Evolutionary conservation across 352 stramenopile genomes (phyloP), one percentile per base, ranked within the genome.

Genomic region (Globisporangium splendens): DNA sequence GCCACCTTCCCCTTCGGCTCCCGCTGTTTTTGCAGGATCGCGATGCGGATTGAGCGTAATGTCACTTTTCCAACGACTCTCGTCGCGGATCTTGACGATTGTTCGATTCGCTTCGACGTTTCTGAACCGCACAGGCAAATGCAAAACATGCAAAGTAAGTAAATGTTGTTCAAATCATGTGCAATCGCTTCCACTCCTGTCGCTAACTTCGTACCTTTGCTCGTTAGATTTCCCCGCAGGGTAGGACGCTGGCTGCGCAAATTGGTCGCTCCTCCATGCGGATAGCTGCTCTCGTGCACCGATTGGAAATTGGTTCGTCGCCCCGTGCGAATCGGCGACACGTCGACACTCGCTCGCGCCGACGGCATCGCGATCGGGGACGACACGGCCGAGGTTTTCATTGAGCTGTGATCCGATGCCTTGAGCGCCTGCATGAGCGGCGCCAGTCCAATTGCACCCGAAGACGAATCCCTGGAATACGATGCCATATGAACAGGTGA

Each of bases 161-260:
- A 54, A 12, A 50, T 4, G 8, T 1, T 13, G n/a, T 49, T 28
- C 24, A 44, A 28, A 17, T 35, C 28, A 35, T 8, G 8, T 8
- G 28, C 28, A 35, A 8, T 35, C 28, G 28, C 28, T 35, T 10
- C 28, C 28, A 35, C 5, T 8, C 28, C 3, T 35, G 28, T 1
- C 28, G 28, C 8, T 10, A 35, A 8, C 28, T 35, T 35, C 28
- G 28, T 51, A 84, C 73, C 82, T 75, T 56, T 92, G 78, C 44
- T 89, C 70, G 49, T 80, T 92, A 2, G 83, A 88, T 63, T 92
- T 92, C 2, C 83, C 83, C 8, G 79, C 79, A 46, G 79, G 50
- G 20, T 85, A 71, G 0, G 68, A 56, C 1, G 62, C 13, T 1
- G 62, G 13, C 4, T 20, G 57, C 2, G 28, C 18, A 7, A 46